These are phyloP conservation scores for Fomitiporia mediterranea DNA, from an alignment of 1,284 basidiomycete genomes.

Conservation along the genomic window DNA sequence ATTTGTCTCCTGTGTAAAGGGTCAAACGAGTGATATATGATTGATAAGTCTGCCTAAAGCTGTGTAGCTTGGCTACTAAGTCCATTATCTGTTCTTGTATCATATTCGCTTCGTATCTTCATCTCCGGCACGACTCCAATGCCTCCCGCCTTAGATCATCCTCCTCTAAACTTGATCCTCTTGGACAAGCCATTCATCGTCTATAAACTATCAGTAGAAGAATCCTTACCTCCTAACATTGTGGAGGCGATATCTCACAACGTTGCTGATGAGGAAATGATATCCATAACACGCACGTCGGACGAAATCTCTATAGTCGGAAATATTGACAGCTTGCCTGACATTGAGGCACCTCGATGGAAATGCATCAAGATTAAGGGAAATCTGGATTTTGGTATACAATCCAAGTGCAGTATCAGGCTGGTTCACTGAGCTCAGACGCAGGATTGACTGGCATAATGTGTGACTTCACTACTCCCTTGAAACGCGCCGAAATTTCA, in stretches of 20 bases:
- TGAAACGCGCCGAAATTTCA: conserved; percentile 49
- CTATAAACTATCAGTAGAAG: conserved; percentile 38
- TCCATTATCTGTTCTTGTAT: too few relatives aligned
- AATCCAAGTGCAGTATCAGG: conserved; percentile 3
- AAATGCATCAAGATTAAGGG: conserved; percentile 58
- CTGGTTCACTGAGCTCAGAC: conserved; percentile 1
- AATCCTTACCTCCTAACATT: conserved; percentile 29
- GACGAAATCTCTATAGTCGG: conserved; percentile 61
- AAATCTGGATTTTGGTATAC: conserved; percentile 60
- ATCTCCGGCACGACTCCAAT: conserved; percentile 28
- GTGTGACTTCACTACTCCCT: conserved; percentile 49
- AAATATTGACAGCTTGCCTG: conserved; percentile 34
- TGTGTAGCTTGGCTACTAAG: too few relatives aligned
- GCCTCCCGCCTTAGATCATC: conserved; percentile 44
- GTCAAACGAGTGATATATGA: too few relatives aligned
- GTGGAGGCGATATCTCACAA: conserved; percentile 18
- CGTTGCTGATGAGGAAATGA: conserved; percentile 33
- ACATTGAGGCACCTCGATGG: conserved; percentile 40
- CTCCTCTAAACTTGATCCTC: conserved; percentile 47
- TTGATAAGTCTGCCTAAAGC: too few relatives aligned
- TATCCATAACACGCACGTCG: conserved; percentile 54
- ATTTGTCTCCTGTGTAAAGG: too few relatives aligned
- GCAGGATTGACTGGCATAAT: conserved; percentile 57
- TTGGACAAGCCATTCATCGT: conserved; percentile 56
- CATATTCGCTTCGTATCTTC: conserved; percentile 12